Percentiles rank a stretch among this genome's conserved stretches.
These are phyloP conservation scores for Zygosaccharomyces sapae DNA, from an alignment of 1,139 yeast species.

Conservation along the genomic window DNA sequence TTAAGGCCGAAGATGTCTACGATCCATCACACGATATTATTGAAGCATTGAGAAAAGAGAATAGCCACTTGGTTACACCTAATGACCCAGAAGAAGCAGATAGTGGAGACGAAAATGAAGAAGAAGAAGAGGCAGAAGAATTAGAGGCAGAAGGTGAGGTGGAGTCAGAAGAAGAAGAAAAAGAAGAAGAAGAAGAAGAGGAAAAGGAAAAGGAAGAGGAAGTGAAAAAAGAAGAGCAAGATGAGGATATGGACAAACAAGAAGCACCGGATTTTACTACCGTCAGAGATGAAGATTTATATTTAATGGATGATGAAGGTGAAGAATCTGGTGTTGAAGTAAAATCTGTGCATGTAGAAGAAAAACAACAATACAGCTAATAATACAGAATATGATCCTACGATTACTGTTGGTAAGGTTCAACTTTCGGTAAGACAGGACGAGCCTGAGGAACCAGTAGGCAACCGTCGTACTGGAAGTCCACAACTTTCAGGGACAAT, in stretches of 20 bases:
- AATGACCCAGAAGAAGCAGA: too few relatives aligned
- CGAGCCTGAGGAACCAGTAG: slow-evolving; percentile 23
- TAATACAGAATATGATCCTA: slow-evolving; percentile 38
- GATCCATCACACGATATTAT: slow-evolving; percentile 59
- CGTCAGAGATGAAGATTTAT: slow-evolving; percentile 32
- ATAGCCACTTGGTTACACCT: slow-evolving; percentile 13
- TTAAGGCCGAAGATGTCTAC: slow-evolving; percentile 59
- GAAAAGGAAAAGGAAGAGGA: slow-evolving; percentile 14
- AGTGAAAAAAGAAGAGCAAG: slow-evolving; percentile 8
- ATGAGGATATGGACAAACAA: slow-evolving; percentile 19
- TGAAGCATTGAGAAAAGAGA: slow-evolving; percentile 34
- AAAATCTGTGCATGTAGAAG: slow-evolving; percentile 13
- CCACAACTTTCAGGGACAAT: slow-evolving; percentile 15
- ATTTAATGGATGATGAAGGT: slow-evolving; percentile 44
- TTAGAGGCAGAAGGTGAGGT: too few relatives aligned
- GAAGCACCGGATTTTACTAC: slow-evolving; percentile 4
- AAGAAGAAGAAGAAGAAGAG: not conserved
- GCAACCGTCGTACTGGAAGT: slow-evolving; percentile 1
- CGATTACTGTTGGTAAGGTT: slow-evolving; percentile 49
- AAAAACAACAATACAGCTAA: slow-evolving; percentile 6
- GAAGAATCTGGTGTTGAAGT: slow-evolving; percentile 17
- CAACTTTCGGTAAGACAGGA: slow-evolving; percentile 36
- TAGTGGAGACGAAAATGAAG: too few relatives aligned
- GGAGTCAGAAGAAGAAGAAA: too few relatives aligned
- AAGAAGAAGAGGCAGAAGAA: too few relatives aligned